These are phyloP conservation scores for Centella asiatica DNA, from an alignment of 129 eudicot species.

Conservation along the genomic window DNA sequence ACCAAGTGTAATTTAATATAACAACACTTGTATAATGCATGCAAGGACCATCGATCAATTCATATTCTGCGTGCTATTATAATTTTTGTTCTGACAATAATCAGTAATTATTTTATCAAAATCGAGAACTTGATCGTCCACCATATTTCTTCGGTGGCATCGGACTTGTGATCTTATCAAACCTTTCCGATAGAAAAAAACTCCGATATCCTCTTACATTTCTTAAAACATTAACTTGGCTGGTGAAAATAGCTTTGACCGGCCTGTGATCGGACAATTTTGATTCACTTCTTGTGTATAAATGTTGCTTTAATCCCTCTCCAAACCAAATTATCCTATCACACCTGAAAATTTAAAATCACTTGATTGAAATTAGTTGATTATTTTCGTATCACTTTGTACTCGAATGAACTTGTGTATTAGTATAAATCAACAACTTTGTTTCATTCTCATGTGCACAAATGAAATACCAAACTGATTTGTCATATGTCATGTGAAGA, in stretches of 20 bases:
- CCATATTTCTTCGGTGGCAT: constrained; percentile 16
- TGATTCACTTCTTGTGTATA: constrained; percentile 41
- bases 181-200: constrained; percentile 27
- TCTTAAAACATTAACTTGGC: constrained; percentile 26
- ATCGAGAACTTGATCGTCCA: constrained; percentile 25
- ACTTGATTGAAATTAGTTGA: too few relatives aligned
- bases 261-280: constrained; percentile 67
- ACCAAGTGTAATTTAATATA: too few relatives aligned
- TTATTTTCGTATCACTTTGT: too few relatives aligned
- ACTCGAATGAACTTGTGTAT: too few relatives aligned
- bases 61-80: too few relatives aligned
- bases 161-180: constrained; percentile 16
- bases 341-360: constrained; percentile 31
- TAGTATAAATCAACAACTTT: too few relatives aligned
- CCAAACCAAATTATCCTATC: constrained; percentile 72
- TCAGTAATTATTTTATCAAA: background rate
- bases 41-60: too few relatives aligned
- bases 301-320: constrained; percentile 43
- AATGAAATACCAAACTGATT: too few relatives aligned
- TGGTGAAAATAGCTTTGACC: constrained; percentile 50
- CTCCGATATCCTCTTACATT: constrained; percentile 18
- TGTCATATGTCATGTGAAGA: too few relatives aligned
- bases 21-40: too few relatives aligned
- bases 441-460: too few relatives aligned
- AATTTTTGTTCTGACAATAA: too few relatives aligned